phyloP scores from a whole-genome alignment of 345 rosid species.

The Ailanthus altissimus region DNA sequence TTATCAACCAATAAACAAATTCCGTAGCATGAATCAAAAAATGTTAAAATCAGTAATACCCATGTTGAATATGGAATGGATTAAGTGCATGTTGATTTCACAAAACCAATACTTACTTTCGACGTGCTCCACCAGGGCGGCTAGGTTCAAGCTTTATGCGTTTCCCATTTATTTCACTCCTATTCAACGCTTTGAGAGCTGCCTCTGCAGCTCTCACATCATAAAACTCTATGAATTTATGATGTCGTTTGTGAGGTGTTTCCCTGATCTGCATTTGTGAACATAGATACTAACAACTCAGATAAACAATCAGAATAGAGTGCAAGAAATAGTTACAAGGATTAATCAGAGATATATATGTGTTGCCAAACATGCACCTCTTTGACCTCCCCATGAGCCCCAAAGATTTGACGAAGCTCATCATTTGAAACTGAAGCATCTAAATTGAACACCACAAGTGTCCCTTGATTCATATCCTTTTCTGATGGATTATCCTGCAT shows the following conservation, averaged over 20 bases:
- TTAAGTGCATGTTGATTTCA: neutral
- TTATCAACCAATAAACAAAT: conserved; percentile 11
- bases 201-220: conserved; percentile 95
- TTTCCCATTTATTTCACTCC: conserved; percentile 95
- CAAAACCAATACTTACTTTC: conserved; percentile 50
- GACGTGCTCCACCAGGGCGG: conserved; percentile 95
- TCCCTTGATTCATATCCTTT: conserved; percentile 93
- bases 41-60: neutral
- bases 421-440: conserved; percentile 87
- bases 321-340: neutral
- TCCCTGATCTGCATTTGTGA: conserved; percentile 76
- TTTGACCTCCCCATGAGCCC: conserved; percentile 90
- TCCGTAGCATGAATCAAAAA: neutral
- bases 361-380: conserved; percentile 50
- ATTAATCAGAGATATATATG: neutral
- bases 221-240: conserved; percentile 88
- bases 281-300: conserved; percentile 9
- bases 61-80: neutral
- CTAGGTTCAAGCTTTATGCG: conserved; percentile 98
- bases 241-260: conserved; percentile 89
- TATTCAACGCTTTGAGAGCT: conserved; percentile 79
- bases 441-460: conserved; percentile 89
- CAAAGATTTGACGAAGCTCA: conserved; percentile 76
- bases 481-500: conserved; percentile 90
- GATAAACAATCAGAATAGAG: neutral